Evolutionary conservation across 306 rosid species (phyloP), one percentile per base, ranked within the genome.

Genomic region (Prunus armeniaca): DNA sequence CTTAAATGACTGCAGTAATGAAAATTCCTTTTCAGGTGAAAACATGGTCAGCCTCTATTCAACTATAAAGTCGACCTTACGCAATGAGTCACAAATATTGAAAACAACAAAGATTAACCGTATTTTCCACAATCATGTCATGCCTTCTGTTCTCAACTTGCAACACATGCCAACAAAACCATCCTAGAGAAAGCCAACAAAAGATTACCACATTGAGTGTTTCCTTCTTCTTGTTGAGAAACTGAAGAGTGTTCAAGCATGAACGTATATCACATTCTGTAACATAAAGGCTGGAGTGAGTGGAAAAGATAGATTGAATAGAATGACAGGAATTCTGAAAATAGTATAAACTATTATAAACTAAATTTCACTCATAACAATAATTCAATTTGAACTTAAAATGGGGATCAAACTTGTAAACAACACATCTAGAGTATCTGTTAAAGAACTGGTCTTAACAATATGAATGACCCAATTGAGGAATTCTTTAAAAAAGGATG

Each of bases 211-310:
- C 82, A 81, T 88, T 88, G 78, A 94, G 96, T 74, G 87, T 68
- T 88, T 94, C 93, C 55, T 89, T 89, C 89, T 88, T 94, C 90
- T 86, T 94, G 81, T 87, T 79, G 78, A 94, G 91, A 86, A 94
- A 94, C 73, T 94, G 98, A 76, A 94, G 93, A 32, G 97, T 92
- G 81, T 94, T 94, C 90, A 94, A 89, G 88, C 98, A 92, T 70
- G 97, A 94, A 75, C 98, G 96, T 72, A 94, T 94, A 85, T 94
- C 98, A 68, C 96, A 90, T 86, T 87, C 98, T 94, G 96, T 56
- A 78, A 82, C 45, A 56, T 50, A 71, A 60, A 79, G 58, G 41
- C 56, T 49, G 24, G 43, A 75, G 62, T 78, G 62, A 78, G 76
- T 71, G 66, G 25, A 71, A 81, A 76, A 76, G 62, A 64, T n/a